phyloP scores from a whole-genome alignment of 768 basidiomycete species.

The Sporobolomyces roseus region DNA sequence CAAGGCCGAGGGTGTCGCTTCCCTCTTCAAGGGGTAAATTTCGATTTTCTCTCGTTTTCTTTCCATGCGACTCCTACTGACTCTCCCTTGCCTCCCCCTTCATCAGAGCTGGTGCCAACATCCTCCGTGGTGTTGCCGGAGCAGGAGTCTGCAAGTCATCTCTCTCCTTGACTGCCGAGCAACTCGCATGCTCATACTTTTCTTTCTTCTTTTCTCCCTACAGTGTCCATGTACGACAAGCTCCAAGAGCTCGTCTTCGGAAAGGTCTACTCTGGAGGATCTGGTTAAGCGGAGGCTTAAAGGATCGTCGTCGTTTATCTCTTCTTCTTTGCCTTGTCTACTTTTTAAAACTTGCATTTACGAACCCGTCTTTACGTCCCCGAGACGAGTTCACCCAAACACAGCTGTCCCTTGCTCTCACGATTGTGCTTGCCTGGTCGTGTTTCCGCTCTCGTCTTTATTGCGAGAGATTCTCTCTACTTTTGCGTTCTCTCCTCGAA shows the following conservation, averaged over 20 bases:
- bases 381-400: too few relatives aligned
- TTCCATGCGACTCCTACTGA: too few relatives aligned
- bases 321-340: not conserved
- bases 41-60: too few relatives aligned
- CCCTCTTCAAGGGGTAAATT: slow-evolving; percentile 82
- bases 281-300: slow-evolving; percentile 20
- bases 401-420: too few relatives aligned
- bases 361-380: not conserved
- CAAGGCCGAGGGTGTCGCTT: slow-evolving; percentile 89
- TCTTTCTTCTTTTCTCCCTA: slow-evolving; percentile 37
- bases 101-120: slow-evolving; percentile 67
- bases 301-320: not conserved
- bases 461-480: too few relatives aligned
- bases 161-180: slow-evolving; percentile 56
- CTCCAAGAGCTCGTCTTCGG: slow-evolving; percentile 64
- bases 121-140: slow-evolving; percentile 99
- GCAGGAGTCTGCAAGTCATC: slow-evolving; percentile 99
- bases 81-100: slow-evolving; percentile 62
- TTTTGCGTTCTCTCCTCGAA: too few relatives aligned
- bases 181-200: not conserved
- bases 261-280: slow-evolving; percentile 37
- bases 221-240: slow-evolving; percentile 99
- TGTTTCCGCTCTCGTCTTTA: too few relatives aligned
- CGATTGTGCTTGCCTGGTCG: too few relatives aligned
- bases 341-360: not conserved